Evolutionary conservation across 164 flowering plant genomes (phyloP), one percentile per base, ranked within the genome.

Genomic region (Berberis vulgaris): DNA sequence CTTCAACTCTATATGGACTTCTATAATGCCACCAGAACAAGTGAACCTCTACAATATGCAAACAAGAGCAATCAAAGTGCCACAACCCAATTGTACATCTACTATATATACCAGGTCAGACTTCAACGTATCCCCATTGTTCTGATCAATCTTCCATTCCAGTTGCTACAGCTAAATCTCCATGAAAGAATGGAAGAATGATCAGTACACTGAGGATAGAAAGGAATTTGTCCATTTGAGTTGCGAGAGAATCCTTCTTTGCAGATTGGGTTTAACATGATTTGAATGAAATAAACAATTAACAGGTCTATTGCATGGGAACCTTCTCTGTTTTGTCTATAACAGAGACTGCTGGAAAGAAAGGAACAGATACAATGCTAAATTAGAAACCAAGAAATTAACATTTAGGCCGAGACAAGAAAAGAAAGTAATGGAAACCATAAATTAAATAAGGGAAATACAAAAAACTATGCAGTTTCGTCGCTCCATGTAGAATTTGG

Each of bases 1-100:
- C 73, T 45, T 74, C 71, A 57, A 68, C 72, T 57, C 83, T 77
- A 43, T 72, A 59, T 3, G 86, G 83, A 71, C 85, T 85, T 66
- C 53, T 77, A 57, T 83, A 83, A 3, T 69, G 76, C 86, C 83
- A 81, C 85, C 83, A 83, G 57, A 83, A 83, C 80, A 85, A 64
- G 59, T 83, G 82, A 39, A 87, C 89, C 67, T 76, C 85, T 85
- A 61, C 60, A 69, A 26, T 26, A 26, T 26, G 44, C 53, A 43
- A 26, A 59, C 12, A 65, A 57, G 26, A 26, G 8, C 7, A 64
- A 3, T 42, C 3, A 40, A 62, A 47, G 7, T 26, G 7, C 3
- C n/a, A 9, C n/a, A n/a, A n/a, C n/a, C n/a, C n/a, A n/a, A n/a
- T n/a, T n/a, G n/a, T n/a, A 26, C 26, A 26, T 26, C 26, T 26